A percentile compares a stretch with the other conserved stretches of the same genome.
phyloP scores from a whole-genome alignment of 2,329 filamentous ascomycete genomes.

The Chaetothyriales sp. region DNA sequence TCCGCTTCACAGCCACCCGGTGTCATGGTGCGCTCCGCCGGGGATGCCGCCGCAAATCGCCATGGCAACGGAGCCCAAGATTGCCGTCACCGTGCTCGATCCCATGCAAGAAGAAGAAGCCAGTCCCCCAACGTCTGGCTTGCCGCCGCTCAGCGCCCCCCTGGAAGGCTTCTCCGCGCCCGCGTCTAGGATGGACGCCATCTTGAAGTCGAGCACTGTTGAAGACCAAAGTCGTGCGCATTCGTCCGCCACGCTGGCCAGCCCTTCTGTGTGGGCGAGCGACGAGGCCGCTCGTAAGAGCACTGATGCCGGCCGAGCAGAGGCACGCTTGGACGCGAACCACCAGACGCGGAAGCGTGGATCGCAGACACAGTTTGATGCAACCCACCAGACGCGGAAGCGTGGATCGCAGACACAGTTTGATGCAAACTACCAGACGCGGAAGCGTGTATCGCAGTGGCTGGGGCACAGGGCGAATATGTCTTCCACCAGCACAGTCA shows the following conservation, averaged over 20 bases:
- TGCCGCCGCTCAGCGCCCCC: slow-evolving; percentile 11
- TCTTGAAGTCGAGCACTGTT: background rate
- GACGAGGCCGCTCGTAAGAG: background rate
- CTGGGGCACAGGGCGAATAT: slow-evolving; percentile 10
- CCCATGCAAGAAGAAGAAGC: slow-evolving; percentile 18
- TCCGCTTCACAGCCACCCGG: slow-evolving; percentile 17
- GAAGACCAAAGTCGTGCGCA: background rate
- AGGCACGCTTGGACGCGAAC: slow-evolving; percentile 5
- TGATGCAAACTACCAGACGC: slow-evolving; percentile 12
- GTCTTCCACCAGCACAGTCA: slow-evolving; percentile 12
- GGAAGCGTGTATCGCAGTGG: slow-evolving; percentile 17
- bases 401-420: slow-evolving; percentile 10
- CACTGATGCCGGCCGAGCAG: background rate
- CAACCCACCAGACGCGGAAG: slow-evolving; percentile 12
- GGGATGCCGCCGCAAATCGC: slow-evolving; percentile 19
- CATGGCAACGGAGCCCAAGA: slow-evolving; percentile 17
- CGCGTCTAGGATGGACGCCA: background rate
- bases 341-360: slow-evolving; percentile 14
- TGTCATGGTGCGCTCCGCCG: slow-evolving; percentile 18
- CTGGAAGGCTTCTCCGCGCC: slow-evolving; percentile 9
- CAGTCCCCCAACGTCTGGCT: slow-evolving; percentile 13
- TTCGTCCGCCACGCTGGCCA: no score
- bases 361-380: slow-evolving; percentile 8
- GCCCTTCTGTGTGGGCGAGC: no score
- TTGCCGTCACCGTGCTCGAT: slow-evolving; percentile 12